Evolutionary conservation across 2,329 filamentous ascomycete species (phyloP).

Genomic region (Malbranchea zuffiana): DNA sequence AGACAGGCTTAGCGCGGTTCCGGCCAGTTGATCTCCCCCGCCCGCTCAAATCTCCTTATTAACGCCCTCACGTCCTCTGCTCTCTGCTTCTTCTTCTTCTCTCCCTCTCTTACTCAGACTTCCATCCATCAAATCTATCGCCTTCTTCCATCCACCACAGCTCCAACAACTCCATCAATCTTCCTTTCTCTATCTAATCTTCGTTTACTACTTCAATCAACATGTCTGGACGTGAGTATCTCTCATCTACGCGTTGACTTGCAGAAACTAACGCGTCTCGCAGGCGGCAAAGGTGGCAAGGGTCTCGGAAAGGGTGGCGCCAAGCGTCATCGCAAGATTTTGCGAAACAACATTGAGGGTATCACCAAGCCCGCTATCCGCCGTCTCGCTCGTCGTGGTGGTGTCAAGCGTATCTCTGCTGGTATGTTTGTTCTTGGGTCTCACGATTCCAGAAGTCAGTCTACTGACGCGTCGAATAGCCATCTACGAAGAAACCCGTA

Average conservation of each 20-base stretch:
- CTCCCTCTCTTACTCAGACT: slow-evolving; percentile 12
- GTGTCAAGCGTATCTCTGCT: slow-evolving; percentile 99
- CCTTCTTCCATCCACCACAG: slow-evolving; percentile 12
- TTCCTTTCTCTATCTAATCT: slow-evolving; percentile 7
- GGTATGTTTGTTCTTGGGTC: slow-evolving; percentile 45
- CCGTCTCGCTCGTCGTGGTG: slow-evolving; percentile 96
- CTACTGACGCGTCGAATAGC: slow-evolving; percentile 32
- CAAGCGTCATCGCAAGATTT: slow-evolving; percentile 98
- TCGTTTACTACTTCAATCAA: slow-evolving; percentile 30
- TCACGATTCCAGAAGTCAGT: neutral
- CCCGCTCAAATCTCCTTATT: too few relatives aligned
- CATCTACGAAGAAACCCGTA: slow-evolving; percentile 77
- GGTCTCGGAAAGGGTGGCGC: slow-evolving; percentile 96
- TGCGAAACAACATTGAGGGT: slow-evolving; percentile 99
- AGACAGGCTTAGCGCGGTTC: slow-evolving; percentile 26
- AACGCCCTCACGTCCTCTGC: too few relatives aligned
- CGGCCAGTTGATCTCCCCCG: slow-evolving; percentile 26
- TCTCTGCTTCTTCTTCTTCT: slow-evolving; percentile 19
- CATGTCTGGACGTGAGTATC: slow-evolving; percentile 50
- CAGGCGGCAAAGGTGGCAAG: slow-evolving; percentile 92
- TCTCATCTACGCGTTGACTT: slow-evolving; percentile 14
- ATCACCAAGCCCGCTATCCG: slow-evolving; percentile 98
- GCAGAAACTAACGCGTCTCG: slow-evolving; percentile 37
- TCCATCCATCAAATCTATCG: slow-evolving; percentile 18
- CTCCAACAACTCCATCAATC: slow-evolving; percentile 18